Percentiles rank a stretch among this genome's conserved stretches.
These are phyloP conservation scores for Sporobolomyces pararoseus DNA, from an alignment of 768 basidiomycete genomes.

Conservation along the genomic window DNA sequence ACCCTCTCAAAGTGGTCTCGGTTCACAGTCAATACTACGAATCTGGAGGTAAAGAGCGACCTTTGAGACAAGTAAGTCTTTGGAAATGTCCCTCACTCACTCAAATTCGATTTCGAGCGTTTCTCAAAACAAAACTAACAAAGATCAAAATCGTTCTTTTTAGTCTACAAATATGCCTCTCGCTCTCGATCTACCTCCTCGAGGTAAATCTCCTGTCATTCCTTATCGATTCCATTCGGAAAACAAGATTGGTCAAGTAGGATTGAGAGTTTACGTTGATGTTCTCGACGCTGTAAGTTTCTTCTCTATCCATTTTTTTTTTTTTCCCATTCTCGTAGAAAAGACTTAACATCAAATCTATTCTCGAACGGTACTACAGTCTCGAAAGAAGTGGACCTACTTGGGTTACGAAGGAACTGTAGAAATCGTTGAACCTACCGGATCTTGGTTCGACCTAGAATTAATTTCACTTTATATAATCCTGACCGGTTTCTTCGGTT, in stretches of 20 bases:
- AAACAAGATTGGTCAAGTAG: constrained; percentile 35
- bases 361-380: not conserved
- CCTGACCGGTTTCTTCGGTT: constrained; percentile 44
- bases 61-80: constrained; percentile 4
- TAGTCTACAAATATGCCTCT: constrained; percentile 1
- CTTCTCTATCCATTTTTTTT: not conserved
- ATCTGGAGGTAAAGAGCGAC: constrained; percentile 2
- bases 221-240: constrained; percentile 24
- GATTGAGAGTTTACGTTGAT: constrained; percentile 31
- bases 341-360: no score
- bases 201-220: constrained; percentile 11
- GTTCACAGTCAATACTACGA: constrained; percentile 7
- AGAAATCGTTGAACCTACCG: constrained; percentile 49
- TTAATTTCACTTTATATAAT: constrained; percentile 51
- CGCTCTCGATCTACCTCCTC: not conserved
- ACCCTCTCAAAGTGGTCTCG: constrained; percentile 2
- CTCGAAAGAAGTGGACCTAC: constrained; percentile 8
- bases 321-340: no score
- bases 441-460: constrained; percentile 49
- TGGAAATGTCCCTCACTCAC: not conserved
- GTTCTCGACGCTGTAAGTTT: constrained; percentile 22
- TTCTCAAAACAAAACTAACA: no score
- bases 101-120: no score
- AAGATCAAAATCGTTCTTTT: no score
- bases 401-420: constrained; percentile 51